Conservation (phyloP, 192 early-diverging fungal species). For the Coemansia asiatica region DNA sequence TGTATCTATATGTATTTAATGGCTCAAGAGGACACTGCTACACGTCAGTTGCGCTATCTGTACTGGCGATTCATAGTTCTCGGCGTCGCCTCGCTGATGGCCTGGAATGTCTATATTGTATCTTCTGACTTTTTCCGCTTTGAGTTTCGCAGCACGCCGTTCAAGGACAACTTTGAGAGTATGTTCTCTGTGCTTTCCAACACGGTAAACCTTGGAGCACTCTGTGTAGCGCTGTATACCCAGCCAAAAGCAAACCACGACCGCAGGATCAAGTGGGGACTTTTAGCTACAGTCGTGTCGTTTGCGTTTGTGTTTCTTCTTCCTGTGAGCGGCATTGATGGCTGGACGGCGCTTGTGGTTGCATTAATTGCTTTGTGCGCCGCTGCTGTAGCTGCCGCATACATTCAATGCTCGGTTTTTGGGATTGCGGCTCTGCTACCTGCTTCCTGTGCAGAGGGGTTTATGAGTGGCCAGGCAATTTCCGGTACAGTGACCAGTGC, state of each 20-base stretch:
- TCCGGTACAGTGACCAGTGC: conserved; percentile 69
- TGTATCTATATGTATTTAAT: no score
- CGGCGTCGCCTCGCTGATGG: conserved; percentile 69
- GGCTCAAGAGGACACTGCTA: background rate
- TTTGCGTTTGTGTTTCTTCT: conserved; percentile 57
- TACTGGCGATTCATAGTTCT: conserved; percentile 64
- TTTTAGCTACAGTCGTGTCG: conserved; percentile 54
- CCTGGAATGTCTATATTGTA: conserved; percentile 80
- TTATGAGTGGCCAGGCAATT: conserved; percentile 66
- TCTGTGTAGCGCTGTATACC: conserved; percentile 54
- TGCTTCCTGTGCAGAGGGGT: conserved; percentile 65
- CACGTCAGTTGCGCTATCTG: conserved; percentile 19
- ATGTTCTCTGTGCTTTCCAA: conserved; percentile 69
- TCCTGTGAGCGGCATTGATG: conserved; percentile 53
- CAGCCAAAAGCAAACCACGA: conserved; percentile 48
- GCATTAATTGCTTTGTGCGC: conserved; percentile 53
- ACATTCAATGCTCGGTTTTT: conserved; percentile 70
- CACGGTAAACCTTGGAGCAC: conserved; percentile 57
- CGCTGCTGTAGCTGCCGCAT: conserved; percentile 62
- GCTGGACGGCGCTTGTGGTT: conserved; percentile 49
- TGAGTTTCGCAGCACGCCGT: conserved; percentile 60
- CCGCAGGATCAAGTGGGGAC: conserved; percentile 34
- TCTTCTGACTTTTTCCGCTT: conserved; percentile 71
- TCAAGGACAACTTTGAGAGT: conserved; percentile 70
- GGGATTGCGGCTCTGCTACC: conserved; percentile 67